Base-by-base conservation (phyloP, 768 basidiomycete species). In the Russula sp. region DNA sequence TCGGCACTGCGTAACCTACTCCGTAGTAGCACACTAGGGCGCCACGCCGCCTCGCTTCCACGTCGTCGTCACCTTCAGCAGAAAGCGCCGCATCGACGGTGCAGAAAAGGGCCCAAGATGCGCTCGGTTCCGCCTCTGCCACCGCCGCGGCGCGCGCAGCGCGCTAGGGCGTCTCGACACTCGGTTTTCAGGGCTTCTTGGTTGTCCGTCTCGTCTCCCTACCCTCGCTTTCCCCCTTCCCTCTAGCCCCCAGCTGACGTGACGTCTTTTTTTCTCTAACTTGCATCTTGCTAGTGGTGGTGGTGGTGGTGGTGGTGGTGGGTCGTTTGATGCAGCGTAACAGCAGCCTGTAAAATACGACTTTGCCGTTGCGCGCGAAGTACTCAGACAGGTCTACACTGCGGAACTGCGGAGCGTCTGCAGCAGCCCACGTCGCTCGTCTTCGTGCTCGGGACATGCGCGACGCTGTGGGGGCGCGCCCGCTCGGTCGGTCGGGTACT, bases 341-440 rank as follows among this genome's bases (percentile, higher is more conserved):
- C 84, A 84, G 64, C 80, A 89, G 70, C 91, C 91, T 4, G 71
- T 94, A 40, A 63, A 82, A 34, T 94, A 93, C 79, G 93, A 94
- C 77, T 76, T 89, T 34, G 72, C 86, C 57, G 90, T 95, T 53
- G 78, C 83, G 20, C 84, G 86, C 57, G 91, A 94, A 71, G 68
- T 95, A 57, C 73, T 77, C 65, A 81, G 80, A 72, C 80, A 82
- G 65, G 76, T 83, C 54, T 82, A 84, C 77, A 64, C 84, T 49
- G 74, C 74, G 35, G 81, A 82, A 64, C 84, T 49, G 74, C 74
- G 35, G 81, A 82, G 71, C 76, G 77, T 59, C 75, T 90, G 59
- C 79, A 81, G 59, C 91, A 89, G 11, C 93, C 92, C 14, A 80
- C 77, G 16, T 80, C 82, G 32, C 58, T 87, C 22, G 74, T 77